These are phyloP conservation scores for Paratrypanosoma confusum DNA, from an alignment of 208 protist genomes.

Conservation along the genomic window DNA sequence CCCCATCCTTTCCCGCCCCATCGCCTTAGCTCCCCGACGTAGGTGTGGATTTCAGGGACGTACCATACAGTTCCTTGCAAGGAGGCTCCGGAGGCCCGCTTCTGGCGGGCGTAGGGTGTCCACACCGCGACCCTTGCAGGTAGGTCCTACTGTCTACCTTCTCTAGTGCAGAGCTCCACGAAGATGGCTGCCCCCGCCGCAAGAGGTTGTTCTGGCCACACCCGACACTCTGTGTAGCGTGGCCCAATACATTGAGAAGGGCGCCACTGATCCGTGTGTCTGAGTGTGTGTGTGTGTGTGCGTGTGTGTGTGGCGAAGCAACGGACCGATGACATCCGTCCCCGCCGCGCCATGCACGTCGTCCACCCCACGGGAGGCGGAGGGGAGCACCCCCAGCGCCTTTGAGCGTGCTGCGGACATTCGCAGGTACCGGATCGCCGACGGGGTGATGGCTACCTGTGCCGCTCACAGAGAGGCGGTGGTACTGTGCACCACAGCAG, in stretches of 20 bases:
- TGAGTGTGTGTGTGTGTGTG: neutral
- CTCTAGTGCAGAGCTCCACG: no score
- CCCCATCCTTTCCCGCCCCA: no score
- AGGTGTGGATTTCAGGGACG: no score
- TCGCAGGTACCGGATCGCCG: slow-evolving; percentile 44
- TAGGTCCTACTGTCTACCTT: no score
- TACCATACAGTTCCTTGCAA: no score
- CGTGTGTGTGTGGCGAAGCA: neutral
- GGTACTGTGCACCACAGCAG: slow-evolving; percentile 65
- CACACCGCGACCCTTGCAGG: no score
- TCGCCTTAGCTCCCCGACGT: no score
- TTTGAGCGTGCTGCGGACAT: slow-evolving; percentile 49
- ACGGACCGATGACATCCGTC: neutral
- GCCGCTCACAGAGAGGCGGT: slow-evolving; percentile 28
- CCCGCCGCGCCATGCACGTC: neutral
- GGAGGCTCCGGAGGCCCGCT: no score
- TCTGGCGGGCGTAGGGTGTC: no score
- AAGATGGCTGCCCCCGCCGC: no score
- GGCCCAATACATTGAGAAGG: neutral
- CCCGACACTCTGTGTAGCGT: neutral
- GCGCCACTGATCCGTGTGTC: neutral
- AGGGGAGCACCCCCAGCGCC: slow-evolving; percentile 8
- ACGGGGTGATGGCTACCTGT: slow-evolving; percentile 50
- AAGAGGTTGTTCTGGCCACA: neutral
- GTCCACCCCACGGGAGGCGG: no score